Evolutionary conservation across 2,329 filamentous ascomycete species (phyloP), one percentile per base, ranked within the genome.

Genomic region (Ampelomyces quisqualis): DNA sequence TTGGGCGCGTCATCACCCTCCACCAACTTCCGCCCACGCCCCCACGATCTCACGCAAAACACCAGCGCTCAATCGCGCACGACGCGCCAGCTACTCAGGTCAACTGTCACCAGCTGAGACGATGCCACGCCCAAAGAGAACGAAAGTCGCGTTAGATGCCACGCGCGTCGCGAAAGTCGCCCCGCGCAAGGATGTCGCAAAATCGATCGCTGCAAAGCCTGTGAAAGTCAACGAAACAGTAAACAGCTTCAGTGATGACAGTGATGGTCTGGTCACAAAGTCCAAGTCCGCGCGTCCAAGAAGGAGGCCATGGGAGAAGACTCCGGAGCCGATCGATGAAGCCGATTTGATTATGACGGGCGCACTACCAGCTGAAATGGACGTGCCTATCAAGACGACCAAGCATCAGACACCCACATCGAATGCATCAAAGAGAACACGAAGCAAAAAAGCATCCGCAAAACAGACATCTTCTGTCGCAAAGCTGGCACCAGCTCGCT

Each of bases 81-180:
- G 38, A 27, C 28, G 26, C 29, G 18, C 21, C 18, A 10, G 13
- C 13, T 10, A 7, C 11, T 11, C 7, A 8, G 28, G 34, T 21
- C 26, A 28, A 31, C 20, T 19, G 17, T 34, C 27, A 34, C 34
- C 34, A 13, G 19, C 21, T 37, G 27, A 38, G 43, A 53, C 47
- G 31, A 70, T 69, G 67, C 64, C 65, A 44, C 65, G 65, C 44
- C 65, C 65, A 27, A 63, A 60, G 41, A 56, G 64, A 44, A 53
- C 64, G 17, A 70, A 67, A 53, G 52, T 66, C 58, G 59, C 60
- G 55, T 67, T 60, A 7, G 33, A 45, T 20, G 45, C 49, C 26
- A 47, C 57, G 47, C 62, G 63, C 54, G 60, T 62, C 57, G 53
- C 54, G 32, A 60, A 60, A 45, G 35, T 53, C 43, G 51, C 42